These are phyloP conservation scores for Eucalyptus albens DNA, from an alignment of 345 rosid species.

Conservation along the genomic window DNA sequence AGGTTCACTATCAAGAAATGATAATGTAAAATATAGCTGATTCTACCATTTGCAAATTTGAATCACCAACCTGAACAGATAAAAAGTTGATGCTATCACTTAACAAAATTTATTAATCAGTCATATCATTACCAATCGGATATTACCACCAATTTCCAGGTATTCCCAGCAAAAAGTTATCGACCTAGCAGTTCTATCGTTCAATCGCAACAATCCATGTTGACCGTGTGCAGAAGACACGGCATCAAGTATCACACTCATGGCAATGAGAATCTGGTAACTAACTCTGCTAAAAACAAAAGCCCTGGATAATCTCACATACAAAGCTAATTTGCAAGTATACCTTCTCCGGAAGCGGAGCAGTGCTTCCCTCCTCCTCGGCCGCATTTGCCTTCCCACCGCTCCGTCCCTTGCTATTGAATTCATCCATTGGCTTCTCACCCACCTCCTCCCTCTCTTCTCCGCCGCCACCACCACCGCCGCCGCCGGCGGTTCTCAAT, in stretches of 20 bases:
- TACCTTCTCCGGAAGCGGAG: slow-evolving; percentile 30
- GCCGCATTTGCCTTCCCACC: slow-evolving; percentile 9
- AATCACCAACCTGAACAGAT: not conserved
- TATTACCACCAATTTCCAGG: not conserved
- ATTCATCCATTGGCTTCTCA: slow-evolving; percentile 18
- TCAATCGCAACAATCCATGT: not conserved
- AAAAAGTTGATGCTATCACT: not conserved
- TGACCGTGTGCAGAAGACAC: not conserved
- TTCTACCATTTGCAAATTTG: not conserved
- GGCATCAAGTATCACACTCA: not conserved
- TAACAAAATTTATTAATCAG: not conserved
- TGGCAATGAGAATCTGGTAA: not conserved
- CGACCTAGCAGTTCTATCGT: not conserved
- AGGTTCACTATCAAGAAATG: not conserved
- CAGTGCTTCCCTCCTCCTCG: slow-evolving; percentile 30
- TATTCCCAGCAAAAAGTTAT: not conserved
- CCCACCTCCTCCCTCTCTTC: slow-evolving; percentile 7
- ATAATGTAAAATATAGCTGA: not conserved
- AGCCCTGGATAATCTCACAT: not conserved
- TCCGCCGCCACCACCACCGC: not conserved
- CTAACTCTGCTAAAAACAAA: not conserved
- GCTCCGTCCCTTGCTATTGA: slow-evolving; percentile 9
- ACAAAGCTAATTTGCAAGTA: not conserved
- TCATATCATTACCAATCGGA: not conserved
- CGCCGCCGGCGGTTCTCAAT: not conserved